Evolutionary conservation across 1,284 basidiomycete species (phyloP), one percentile per base, ranked within the genome.

Genomic region (Cutaneotrichosporon curvatum): DNA sequence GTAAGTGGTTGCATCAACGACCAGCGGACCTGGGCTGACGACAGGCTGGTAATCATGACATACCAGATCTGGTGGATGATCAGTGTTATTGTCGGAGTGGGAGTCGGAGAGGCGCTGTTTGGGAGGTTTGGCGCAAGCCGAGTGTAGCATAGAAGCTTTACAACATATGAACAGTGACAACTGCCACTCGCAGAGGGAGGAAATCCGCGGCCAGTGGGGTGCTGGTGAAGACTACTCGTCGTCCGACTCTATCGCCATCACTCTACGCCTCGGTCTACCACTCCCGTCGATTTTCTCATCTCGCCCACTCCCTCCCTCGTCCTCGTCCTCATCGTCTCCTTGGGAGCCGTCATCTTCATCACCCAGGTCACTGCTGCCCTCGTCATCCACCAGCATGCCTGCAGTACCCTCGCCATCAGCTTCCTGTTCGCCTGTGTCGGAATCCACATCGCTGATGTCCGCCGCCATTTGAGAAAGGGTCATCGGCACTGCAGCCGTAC

Each of bases 51-150:
- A 6, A 61, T 63, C 38, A 72, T 71, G 70, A 67, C 63, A 5
- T 72, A 68, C 59, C 64, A 71, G 42, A 47, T 68, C 6, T 72
- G 65, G 63, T 70, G 64, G 52, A 61, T 68, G 49, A 52, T 71
- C 32, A 41, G 53, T 2, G 54, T 68, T 15, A 55, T 69, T n/a
- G 42, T 67, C 8, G 70, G 70, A 4, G 51, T 54, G 3, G 68
- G 62, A 4, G 58, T 69, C 9, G 51, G 19, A 11, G 70, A 72
- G 48, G 51, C 57, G 32, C 38, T 71, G 44, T 72, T 72, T 35
- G 70, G 70, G 4, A 40, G 58, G 9, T 56, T 54, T 22, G 53
- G 53, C 23, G 43, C 49, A 14, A 45, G 22, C 14, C 36, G 32
- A 4, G 10, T 32, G 22, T 45, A 37, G 40, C 46, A 49, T 53